phyloP scores from a whole-genome alignment of 2,329 filamentous ascomycete genomes.

The Juglanconis oblonga region DNA sequence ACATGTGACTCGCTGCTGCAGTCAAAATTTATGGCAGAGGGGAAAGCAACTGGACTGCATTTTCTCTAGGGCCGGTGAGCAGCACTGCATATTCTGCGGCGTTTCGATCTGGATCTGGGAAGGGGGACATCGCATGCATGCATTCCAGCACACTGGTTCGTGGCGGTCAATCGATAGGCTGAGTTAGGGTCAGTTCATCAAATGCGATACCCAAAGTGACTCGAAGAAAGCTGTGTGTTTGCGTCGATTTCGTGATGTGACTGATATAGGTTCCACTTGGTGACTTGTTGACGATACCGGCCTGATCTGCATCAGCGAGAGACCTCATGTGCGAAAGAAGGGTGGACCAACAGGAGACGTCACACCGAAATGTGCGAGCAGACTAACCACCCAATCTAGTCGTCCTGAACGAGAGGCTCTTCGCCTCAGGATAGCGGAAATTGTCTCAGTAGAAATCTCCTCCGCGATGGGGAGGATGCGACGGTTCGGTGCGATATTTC shows the following conservation, averaged over 20 bases:
- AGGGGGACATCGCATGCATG: background rate
- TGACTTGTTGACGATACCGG: background rate
- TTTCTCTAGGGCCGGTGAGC: background rate
- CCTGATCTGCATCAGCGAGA: background rate
- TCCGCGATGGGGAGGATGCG: too few species aligned
- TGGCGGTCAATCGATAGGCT: background rate
- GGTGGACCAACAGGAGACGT: too few species aligned
- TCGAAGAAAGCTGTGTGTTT: background rate
- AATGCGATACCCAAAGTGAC: conserved; percentile 12
- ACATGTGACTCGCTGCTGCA: background rate
- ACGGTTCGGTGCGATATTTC: too few species aligned
- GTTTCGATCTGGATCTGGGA: background rate
- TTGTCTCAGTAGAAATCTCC: too few species aligned
- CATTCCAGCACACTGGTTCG: background rate
- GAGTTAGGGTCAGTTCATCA: background rate
- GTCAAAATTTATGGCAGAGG: background rate
- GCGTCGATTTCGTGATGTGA: background rate
- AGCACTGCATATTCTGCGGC: background rate
- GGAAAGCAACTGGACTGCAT: background rate
- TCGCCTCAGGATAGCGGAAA: too few species aligned
- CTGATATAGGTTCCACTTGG: background rate
- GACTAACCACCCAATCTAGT: too few species aligned
- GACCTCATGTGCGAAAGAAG: too few species aligned
- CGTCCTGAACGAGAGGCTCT: too few species aligned
- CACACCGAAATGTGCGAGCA: too few species aligned